Conservation (phyloP, 129 eudicot genomes). For the Escallonia rubra region DNA sequence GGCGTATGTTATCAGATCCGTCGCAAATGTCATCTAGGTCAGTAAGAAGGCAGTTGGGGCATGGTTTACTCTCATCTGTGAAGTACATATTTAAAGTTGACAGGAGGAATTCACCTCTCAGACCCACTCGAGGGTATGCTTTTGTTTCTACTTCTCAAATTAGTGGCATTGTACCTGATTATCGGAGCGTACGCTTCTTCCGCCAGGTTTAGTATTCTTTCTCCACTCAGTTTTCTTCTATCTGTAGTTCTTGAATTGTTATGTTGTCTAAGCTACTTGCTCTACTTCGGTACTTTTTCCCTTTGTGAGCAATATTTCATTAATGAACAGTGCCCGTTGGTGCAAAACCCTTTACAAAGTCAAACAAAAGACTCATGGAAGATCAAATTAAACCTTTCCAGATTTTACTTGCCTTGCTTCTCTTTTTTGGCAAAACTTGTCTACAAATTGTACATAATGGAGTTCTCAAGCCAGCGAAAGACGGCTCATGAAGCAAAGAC, state of each 20-base stretch:
- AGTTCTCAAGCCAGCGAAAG: no score
- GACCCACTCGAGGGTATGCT: slow-evolving; percentile 90
- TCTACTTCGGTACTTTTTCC: background rate
- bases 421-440: no score
- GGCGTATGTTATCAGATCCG: slow-evolving; percentile 81
- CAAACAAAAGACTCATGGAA: no score
- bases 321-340: no score
- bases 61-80: slow-evolving; percentile 60
- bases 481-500: no score
- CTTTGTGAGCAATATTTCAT: no score
- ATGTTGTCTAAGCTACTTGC: background rate
- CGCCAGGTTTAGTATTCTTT: slow-evolving; percentile 66
- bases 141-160: slow-evolving; percentile 73
- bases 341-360: no score
- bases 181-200: slow-evolving; percentile 60
- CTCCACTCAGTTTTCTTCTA: background rate
- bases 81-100: slow-evolving; percentile 77
- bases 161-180: slow-evolving; percentile 84
- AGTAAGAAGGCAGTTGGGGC: slow-evolving; percentile 93
- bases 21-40: slow-evolving; percentile 71
- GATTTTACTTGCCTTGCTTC: no score
- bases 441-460: no score
- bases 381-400: no score
- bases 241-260: background rate
- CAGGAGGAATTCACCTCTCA: slow-evolving; percentile 63